Evolutionary conservation across 495 filamentous ascomycete species (phyloP), one percentile per base, ranked within the genome.

Genomic region (Aspergillus panamensis): DNA sequence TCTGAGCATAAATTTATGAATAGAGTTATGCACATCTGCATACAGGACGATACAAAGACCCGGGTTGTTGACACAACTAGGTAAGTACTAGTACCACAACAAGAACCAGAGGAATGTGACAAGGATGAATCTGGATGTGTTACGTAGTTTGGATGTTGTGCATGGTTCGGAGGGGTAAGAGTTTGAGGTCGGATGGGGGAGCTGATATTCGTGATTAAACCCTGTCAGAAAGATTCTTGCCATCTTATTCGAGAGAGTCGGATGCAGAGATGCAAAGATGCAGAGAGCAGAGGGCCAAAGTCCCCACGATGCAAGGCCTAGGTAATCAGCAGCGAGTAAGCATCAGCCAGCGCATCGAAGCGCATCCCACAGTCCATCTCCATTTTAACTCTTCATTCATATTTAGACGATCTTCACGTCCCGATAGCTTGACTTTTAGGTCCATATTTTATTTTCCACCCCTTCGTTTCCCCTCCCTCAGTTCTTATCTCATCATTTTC

Each of bases 251-350:
- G n/a, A 20, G n/a, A 20, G 6, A 5, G 10, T 45, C 20, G n/a
- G 42, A 20, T 45, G 42, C 4, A 6, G 19, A 45, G 42, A 45
- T 3, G 10, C 6, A 35, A 4, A 2, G 29, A 32, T 37, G 31
- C 0, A 37, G 14, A 8, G n/a, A 51, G 30, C 13, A 33, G n/a
- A 21, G 16, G 3, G 19, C 10, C 52, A 55, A 45, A 45, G 19
- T 12, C 42, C 42, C 42, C 42, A 45, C 42, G 42, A 45, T 20
- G 42, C 42, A 45, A 42, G 32, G 50, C 32, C 7, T 49, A 42
- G 39, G n/a, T n/a, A n/a, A n/a, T 53, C 51, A 47, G 44, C 56
- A 63, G 57, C 61, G 57, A 63, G 61, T 63, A 52, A 59, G 48
- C 56, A 35, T 51, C 57, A 63, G 61, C 48, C 61, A 63, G 51